phyloP scores from a whole-genome alignment of 2,329 filamentous ascomycete genomes.

The Colletotrichum gloeosporioides region DNA sequence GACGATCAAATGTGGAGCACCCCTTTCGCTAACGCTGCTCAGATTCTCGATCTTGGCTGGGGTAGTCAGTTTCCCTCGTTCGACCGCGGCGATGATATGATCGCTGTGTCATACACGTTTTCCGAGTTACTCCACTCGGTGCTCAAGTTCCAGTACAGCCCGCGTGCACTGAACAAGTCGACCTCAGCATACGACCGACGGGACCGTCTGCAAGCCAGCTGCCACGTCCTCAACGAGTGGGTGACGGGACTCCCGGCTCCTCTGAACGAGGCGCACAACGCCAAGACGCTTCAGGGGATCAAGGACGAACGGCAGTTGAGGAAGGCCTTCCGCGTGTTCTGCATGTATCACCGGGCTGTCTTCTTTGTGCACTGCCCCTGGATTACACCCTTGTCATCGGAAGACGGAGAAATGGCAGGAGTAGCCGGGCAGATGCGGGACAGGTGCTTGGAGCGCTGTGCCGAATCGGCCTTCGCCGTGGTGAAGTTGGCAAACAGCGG shows the following conservation, averaged over 20 bases:
- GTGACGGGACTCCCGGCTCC: neutral
- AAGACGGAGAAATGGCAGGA: neutral
- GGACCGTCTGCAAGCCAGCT: conserved; percentile 6
- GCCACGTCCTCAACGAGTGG: conserved; percentile 10
- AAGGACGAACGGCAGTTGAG: neutral
- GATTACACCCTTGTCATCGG: neutral
- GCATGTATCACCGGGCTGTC: conserved; percentile 10
- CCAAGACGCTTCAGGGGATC: neutral
- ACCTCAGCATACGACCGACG: neutral
- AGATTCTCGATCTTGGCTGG: conserved; percentile 14
- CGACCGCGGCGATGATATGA: conserved; percentile 8
- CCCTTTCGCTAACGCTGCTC: neutral
- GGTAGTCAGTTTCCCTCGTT: neutral
- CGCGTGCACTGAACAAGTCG: neutral
- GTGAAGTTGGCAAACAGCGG: conserved; percentile 10
- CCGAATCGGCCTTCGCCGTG: conserved; percentile 9
- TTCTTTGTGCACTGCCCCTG: conserved; percentile 12
- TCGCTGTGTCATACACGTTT: conserved; percentile 6
- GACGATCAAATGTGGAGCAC: accelerated
- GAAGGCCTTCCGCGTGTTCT: conserved; percentile 6
- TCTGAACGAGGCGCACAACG: neutral
- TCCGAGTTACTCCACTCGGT: conserved; percentile 7
- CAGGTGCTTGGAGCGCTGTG: neutral
- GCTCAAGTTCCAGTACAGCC: conserved; percentile 12
- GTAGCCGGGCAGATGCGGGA: neutral